Percentiles rank a stretch among this genome's conserved stretches.
Conservation (phyloP, 2,329 filamentous ascomycete genomes). For the Dothistroma septosporum region DNA sequence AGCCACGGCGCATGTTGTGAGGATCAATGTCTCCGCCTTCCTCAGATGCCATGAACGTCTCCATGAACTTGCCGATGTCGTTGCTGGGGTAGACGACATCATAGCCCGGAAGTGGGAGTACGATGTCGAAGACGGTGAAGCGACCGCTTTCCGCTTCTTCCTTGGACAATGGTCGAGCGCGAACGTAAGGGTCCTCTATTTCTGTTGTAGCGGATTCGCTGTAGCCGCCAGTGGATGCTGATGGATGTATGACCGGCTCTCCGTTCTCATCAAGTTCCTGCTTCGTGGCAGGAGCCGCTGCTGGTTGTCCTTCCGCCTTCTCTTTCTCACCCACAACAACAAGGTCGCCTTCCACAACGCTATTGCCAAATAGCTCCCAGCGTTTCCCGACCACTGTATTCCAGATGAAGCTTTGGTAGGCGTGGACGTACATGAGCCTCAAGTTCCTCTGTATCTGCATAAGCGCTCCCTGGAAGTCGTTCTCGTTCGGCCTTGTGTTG, state of each 20-base stretch:
- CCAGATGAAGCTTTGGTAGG: conserved; percentile 94
- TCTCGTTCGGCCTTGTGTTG: conserved; percentile 48
- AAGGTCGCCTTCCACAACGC: conserved; percentile 80
- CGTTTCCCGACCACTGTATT: conserved; percentile 79
- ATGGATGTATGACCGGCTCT: conserved; percentile 61
- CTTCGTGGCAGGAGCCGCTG: conserved; percentile 34
- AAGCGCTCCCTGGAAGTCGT: conserved; percentile 78
- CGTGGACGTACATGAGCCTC: conserved; percentile 91
- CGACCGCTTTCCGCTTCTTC: conserved; percentile 73
- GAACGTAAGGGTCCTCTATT: conserved; percentile 55
- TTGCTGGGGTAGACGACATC: conserved; percentile 85
- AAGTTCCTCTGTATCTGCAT: conserved; percentile 75
- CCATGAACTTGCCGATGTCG: conserved; percentile 77
- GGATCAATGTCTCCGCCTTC: conserved; percentile 77
- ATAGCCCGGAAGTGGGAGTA: conserved; percentile 87
- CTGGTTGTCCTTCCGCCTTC: conserved; percentile 37
- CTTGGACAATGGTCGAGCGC: conserved; percentile 68
- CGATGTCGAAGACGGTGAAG: conserved; percentile 80
- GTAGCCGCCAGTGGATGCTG: conserved; percentile 24
- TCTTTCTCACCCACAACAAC: conserved; percentile 62
- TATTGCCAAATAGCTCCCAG: conserved; percentile 68
- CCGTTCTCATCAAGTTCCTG: conserved; percentile 56
- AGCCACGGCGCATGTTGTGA: conserved; percentile 76
- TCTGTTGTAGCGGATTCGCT: conserved; percentile 7
- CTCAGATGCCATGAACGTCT: conserved; percentile 75